Conservation (phyloP, 2,329 filamentous ascomycete genomes). For the Parascedosporium putredinis region DNA sequence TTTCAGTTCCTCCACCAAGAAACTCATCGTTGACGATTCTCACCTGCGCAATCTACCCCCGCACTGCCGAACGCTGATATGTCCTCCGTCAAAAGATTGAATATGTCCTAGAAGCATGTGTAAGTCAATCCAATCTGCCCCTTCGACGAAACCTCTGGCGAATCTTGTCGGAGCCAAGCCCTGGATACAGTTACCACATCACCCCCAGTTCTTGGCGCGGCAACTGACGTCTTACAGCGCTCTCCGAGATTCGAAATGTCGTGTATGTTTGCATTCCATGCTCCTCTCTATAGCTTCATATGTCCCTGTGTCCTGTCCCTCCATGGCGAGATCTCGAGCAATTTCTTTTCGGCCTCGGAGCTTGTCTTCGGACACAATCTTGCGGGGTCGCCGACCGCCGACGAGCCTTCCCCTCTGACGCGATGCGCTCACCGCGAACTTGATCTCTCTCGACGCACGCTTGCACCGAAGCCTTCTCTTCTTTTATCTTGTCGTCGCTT, state of each 20-base stretch:
- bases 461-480: too few relatives aligned
- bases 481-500: too few relatives aligned
- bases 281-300: not conserved
- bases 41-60: not conserved
- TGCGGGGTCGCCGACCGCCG: not conserved
- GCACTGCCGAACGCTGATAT: conserved; percentile 7
- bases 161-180: not conserved
- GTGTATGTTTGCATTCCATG: conserved; percentile 27
- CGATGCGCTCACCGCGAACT: not conserved
- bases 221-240: conserved; percentile 30
- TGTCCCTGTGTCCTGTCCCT: not conserved
- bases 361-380: not conserved
- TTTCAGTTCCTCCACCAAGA: not conserved
- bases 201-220: conserved; percentile 9
- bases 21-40: not conserved
- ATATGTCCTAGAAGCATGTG: conserved; percentile 10
- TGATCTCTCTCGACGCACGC: not conserved
- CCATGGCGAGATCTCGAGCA: not conserved
- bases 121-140: not conserved
- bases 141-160: not conserved
- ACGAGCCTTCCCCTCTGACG: not conserved
- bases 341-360: not conserved
- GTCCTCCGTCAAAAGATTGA: conserved; percentile 5
- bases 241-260: conserved; percentile 39
- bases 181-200: conserved; percentile 1